A percentile compares a stretch with the other conserved stretches of the same genome.
Evolutionary conservation across 2,329 filamentous ascomycete species (phyloP).

Genomic region (Lecanicillium sp.): DNA sequence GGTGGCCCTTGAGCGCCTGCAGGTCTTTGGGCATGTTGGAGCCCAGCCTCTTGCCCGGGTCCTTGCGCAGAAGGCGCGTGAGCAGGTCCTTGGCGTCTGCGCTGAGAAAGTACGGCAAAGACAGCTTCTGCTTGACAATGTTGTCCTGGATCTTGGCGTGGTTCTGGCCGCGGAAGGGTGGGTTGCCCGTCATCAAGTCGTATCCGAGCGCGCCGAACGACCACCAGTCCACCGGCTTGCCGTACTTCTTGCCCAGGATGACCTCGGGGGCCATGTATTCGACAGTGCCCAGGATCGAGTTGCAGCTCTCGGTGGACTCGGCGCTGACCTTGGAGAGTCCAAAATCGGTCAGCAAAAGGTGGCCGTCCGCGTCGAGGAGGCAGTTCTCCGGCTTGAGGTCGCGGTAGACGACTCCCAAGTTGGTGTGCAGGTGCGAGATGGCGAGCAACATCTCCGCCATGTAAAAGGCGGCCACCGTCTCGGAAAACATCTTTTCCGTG

Average conservation of each 20-base stretch:
- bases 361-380: conserved; percentile 82
- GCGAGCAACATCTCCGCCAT: conserved; percentile 98
- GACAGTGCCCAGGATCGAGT: conserved; percentile 87
- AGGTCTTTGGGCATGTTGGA: conserved; percentile 86
- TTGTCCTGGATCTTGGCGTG: conserved; percentile 93
- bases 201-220: conserved; percentile 88
- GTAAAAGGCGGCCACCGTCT: conserved; percentile 88
- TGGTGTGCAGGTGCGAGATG: conserved; percentile 85
- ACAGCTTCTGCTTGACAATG: conserved; percentile 87
- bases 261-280: conserved; percentile 99
- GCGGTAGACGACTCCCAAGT: conserved; percentile 89
- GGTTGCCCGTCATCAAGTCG: conserved; percentile 86
- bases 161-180: conserved; percentile 86
- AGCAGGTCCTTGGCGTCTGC: conserved; percentile 92
- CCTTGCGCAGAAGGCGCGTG: conserved; percentile 82
- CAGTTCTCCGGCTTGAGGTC: conserved; percentile 98
- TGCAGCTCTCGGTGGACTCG: conserved; percentile 57
- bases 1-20: conserved; percentile 77
- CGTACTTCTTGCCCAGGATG: conserved; percentile 79
- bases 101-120: conserved; percentile 83
- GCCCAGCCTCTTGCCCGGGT: conserved; percentile 84
- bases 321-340: conserved; percentile 91
- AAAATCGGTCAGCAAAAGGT: conserved; percentile 93
- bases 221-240: conserved; percentile 98
- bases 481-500: conserved; percentile 90